Base-by-base conservation (phyloP, 2,329 filamentous ascomycete species). In the Aureobasidium sp. region DNA sequence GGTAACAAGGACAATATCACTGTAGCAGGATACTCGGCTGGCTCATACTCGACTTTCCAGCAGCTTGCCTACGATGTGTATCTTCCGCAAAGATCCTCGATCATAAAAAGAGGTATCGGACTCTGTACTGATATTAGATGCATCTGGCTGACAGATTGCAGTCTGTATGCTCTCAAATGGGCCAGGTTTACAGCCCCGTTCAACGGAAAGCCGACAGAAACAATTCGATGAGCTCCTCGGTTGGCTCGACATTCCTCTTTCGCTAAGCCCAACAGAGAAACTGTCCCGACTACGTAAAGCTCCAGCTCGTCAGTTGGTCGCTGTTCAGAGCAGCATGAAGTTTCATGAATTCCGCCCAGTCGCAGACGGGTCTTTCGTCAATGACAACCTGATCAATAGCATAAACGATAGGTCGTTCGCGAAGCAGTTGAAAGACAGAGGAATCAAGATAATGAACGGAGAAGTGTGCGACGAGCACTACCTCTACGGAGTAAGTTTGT, bases 51-150 rank as follows among this genome's bases (percentile, higher is more conserved):
- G 2, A 75, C 77, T 2, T 84, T 83, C 65, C 77, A 84, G 59
- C 82, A 84, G 68, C 69, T 84, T 2, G 76, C 80, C 10, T 80
- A 83, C 64, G 82, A 84, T 65, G 72, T 84, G 9, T 76, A 75
- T 57, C 69, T 73, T 9, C 74, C 79, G 0, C 71, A 74, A 10
- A 67, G 73, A 4, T 74, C 79, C 47, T 68, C 74, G 0, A 71
- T 84, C 43, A 75, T 84, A 58, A 77, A 76, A 60, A 72, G 79
- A 57, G 78, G 73, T 9, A 73, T 81, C 1, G 0, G 4, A 13
- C 0, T 1, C 17, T 29, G 23, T 9, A 8, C 21, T 19, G 10
- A 19, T 11, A 11, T 33, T 21, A 9, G 3, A 31, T 19, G 17
- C 10, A 35, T n/a, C 11, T 9, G 37, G 17, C 35, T 53, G 13